phyloP scores from a whole-genome alignment of 345 rosid genomes.

The Eucalyptus tenuipes region DNA sequence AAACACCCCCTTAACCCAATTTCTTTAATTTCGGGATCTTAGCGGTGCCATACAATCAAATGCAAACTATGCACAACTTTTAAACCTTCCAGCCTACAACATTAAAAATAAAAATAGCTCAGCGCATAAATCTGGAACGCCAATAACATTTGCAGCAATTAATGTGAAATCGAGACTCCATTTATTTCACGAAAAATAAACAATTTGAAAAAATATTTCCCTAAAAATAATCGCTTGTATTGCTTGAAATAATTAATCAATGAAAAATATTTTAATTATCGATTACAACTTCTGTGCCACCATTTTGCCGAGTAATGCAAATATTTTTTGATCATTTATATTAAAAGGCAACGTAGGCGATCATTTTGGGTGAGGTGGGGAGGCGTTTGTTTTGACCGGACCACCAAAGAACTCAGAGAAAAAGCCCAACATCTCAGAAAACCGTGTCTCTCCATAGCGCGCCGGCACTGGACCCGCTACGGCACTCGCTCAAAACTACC shows the following conservation, averaged over 20 bases:
- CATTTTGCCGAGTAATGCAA: not conserved
- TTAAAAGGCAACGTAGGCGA: not conserved
- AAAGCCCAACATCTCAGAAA: not conserved
- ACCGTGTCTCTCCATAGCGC: not conserved
- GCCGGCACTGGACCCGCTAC: not conserved
- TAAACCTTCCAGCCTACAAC: not conserved
- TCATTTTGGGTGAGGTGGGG: not conserved
- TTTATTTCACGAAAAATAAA: not conserved
- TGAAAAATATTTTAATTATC: not conserved
- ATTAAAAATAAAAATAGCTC: not conserved
- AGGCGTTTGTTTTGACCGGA: not conserved
- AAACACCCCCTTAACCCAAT: not conserved
- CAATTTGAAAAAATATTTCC: not conserved
- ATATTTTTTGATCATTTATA: not conserved
- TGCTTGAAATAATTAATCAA: not conserved
- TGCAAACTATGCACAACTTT: not conserved
- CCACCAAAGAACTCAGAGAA: not conserved
- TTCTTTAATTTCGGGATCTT: not conserved
- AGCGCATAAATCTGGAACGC: not conserved
- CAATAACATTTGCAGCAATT: not conserved
- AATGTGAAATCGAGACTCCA: accelerated
- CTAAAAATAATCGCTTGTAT: not conserved
- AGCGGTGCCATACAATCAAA: not conserved
- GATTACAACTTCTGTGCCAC: not conserved
- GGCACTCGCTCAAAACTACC: not conserved